phyloP scores from a whole-genome alignment of 352 stramenopile genomes.

The Nothophytophthora sp. region DNA sequence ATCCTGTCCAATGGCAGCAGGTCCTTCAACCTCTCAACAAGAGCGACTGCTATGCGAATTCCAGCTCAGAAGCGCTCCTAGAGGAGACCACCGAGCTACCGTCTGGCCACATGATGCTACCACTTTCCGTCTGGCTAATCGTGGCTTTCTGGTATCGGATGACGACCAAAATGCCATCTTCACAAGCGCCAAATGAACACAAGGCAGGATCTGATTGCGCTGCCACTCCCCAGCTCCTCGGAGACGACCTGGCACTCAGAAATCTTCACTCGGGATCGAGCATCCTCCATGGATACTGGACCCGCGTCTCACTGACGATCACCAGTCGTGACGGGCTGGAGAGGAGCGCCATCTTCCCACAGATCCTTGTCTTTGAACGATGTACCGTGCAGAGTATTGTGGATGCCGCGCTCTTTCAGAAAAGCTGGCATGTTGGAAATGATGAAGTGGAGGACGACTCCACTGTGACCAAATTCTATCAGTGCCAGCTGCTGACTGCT shows the following conservation, averaged over 20 bases:
- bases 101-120: slow-evolving; percentile 5
- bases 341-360: slow-evolving; percentile 7
- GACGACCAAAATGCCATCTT: not conserved
- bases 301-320: slow-evolving; percentile 8
- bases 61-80: slow-evolving; percentile 1
- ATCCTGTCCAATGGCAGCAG: slow-evolving; percentile 4
- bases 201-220: not conserved
- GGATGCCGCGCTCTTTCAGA: slow-evolving; percentile 52
- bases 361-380: slow-evolving; percentile 7
- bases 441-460: not conserved
- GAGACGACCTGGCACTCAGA: not conserved
- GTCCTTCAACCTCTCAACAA: not conserved
- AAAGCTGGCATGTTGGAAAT: slow-evolving; percentile 62
- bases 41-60: not conserved
- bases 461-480: not conserved
- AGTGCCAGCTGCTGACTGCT: slow-evolving; percentile 8
- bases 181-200: not conserved
- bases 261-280: too few relatives aligned
- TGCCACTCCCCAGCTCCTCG: not conserved
- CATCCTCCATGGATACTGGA: slow-evolving; percentile 1
- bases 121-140: slow-evolving; percentile 11
- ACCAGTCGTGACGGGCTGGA: slow-evolving; percentile 13
- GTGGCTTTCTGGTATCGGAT: slow-evolving; percentile 2
- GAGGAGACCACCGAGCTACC: slow-evolving; percentile 8
- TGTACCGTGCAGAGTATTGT: slow-evolving; percentile 8